Base-by-base conservation (phyloP, 768 basidiomycete genomes). In the Clathrus columnatus region DNA sequence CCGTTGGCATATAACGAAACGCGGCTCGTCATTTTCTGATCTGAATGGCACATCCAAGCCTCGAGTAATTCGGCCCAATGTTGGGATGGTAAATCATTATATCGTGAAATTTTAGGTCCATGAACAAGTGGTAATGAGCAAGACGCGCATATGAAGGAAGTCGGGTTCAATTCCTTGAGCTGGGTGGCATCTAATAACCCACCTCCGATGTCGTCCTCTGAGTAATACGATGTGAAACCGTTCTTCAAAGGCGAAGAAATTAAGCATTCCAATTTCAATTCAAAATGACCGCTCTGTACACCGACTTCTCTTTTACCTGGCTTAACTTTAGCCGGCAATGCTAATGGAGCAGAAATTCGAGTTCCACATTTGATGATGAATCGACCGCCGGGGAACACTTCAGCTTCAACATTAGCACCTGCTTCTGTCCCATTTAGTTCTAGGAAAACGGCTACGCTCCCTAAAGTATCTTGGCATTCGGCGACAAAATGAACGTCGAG, bases 1-100 rank as follows among this genome's bases (percentile, higher is more conserved):
- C 87, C 87, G 57, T 76, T 69, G 68, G 70, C 73, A 59, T 78
- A 77, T 58, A 79, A 74, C 50, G 79, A 69, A 2, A 91, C 77
- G 14, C 83, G 79, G 29, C 84, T 83, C 59, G 86, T 80, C 48
- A 97, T 72, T 43, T 80, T 83, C 71, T 95, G 92, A 63, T 96
- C 92, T 7, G 83, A 68, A 68, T 97, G 95, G 63, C 95, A 98
- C 87, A 98, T 92, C 95, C 95, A 98, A 6, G 93, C 87, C 59
- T 97, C 95, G 18, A 98, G 82, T 16, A 98, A 82, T 67, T 98
- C 95, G 59, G 91, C 86, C 95, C 95, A 98, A 63, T 98, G 87
- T 65, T 97, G 94, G 4, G 90, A 93, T 2, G 95, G 95, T 11
- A 98, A 73, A 65, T 96, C 93, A 36, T 84, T 80, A 68, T 88